Conservation (phyloP, 108 stramenopile species). For the Bacterosira constricta region DNA sequence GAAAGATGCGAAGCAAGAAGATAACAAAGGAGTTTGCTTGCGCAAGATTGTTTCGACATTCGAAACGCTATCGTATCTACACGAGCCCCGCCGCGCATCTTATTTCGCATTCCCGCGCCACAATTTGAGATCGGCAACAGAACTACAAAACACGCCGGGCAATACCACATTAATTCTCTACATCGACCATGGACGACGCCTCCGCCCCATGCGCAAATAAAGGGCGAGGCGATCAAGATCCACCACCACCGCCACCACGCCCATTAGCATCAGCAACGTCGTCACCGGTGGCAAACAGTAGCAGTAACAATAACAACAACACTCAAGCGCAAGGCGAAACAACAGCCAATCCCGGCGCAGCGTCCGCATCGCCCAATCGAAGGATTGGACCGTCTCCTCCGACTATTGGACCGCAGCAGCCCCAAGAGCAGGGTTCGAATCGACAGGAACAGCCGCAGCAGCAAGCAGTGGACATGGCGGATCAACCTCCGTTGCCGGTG, state of each 20-base stretch:
- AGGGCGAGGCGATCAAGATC: too few relatives aligned
- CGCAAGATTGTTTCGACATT: too few relatives aligned
- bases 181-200: too few relatives aligned
- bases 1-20: too few relatives aligned
- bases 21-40: too few relatives aligned
- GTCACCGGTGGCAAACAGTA: neutral
- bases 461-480: neutral
- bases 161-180: too few relatives aligned
- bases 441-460: neutral
- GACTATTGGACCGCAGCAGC: neutral
- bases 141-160: too few relatives aligned
- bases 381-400: neutral
- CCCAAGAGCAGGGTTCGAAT: neutral
- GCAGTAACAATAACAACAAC: neutral
- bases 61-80: too few relatives aligned
- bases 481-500: conserved; percentile 21
- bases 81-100: too few relatives aligned
- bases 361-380: neutral
- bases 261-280: neutral
- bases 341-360: neutral
- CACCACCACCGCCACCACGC: neutral
- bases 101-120: too few relatives aligned
- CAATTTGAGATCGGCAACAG: too few relatives aligned
- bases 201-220: too few relatives aligned
- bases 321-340: neutral